A percentile compares a stretch with the other conserved stretches of the same genome.
phyloP scores from a whole-genome alignment of 2,329 filamentous ascomycete genomes.

The Ceratocystis cubensis region DNA sequence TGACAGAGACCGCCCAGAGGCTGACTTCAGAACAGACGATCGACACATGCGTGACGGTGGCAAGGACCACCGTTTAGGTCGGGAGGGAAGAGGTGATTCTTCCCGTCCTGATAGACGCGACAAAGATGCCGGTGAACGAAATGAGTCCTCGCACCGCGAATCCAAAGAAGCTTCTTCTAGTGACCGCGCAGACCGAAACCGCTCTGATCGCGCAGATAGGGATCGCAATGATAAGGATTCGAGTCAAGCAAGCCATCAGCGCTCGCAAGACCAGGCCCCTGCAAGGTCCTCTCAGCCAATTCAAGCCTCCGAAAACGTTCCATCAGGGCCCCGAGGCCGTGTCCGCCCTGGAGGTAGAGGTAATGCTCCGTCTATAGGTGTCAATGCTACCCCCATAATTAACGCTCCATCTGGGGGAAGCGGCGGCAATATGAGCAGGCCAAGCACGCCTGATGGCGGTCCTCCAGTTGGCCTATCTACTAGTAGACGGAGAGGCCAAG shows the following conservation, averaged over 20 bases:
- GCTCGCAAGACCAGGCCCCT: constrained; percentile 34
- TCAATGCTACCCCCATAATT: not conserved
- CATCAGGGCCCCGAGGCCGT: constrained; percentile 26
- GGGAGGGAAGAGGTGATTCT: constrained; percentile 34
- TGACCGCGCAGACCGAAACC: constrained; percentile 1
- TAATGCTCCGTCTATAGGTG: not conserved
- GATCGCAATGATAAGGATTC: constrained; percentile 19
- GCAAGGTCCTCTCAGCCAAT: constrained; percentile 15
- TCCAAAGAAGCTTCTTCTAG: constrained; percentile 17
- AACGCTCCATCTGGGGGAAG: not conserved
- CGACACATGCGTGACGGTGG: constrained; percentile 15
- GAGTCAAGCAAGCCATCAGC: constrained; percentile 39
- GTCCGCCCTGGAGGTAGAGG: constrained; percentile 11
- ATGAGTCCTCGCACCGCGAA: constrained; percentile 25
- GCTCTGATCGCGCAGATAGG: not conserved
- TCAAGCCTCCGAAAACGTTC: constrained; percentile 11
- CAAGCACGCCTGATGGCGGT: constrained; percentile 1
- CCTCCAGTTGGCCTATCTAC: constrained; percentile 14
- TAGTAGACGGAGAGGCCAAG: constrained; percentile 12
- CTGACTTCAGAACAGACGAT: constrained; percentile 13
- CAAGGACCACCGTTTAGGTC: constrained; percentile 27
- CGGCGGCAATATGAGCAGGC: not conserved
- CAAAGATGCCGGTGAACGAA: constrained; percentile 27
- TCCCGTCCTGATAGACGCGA: constrained; percentile 36
- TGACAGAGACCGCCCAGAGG: constrained; percentile 11